Percentiles rank a stretch among this genome's conserved stretches.
Conservation (phyloP, 2,329 filamentous ascomycete genomes). For the Alternaria burnsii region DNA sequence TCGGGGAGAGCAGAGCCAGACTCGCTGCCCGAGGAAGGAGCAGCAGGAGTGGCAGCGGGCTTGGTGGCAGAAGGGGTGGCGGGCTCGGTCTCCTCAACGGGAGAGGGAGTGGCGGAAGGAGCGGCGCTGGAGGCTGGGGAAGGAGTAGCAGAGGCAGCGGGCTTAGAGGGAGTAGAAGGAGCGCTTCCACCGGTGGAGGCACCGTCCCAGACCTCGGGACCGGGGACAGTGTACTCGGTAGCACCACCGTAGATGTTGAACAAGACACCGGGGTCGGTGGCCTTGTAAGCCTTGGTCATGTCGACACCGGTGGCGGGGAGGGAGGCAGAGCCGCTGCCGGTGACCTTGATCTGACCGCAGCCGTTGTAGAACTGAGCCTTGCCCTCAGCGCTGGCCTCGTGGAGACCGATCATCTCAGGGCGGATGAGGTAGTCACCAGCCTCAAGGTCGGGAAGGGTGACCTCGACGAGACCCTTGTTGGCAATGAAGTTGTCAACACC, state of each 20-base stretch:
- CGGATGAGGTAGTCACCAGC: conserved; percentile 54
- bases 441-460: conserved; percentile 51
- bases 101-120: conserved; percentile 18
- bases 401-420: conserved; percentile 55
- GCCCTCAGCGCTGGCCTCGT: conserved; percentile 45
- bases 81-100: conserved; percentile 10
- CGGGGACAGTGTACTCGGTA: conserved; percentile 52
- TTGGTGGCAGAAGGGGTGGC: conserved; percentile 14
- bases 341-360: conserved; percentile 53
- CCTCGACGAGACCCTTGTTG: conserved; percentile 51
- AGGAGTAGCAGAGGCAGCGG: conserved; percentile 11
- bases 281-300: conserved; percentile 56
- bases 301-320: conserved; percentile 51
- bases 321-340: conserved; percentile 34
- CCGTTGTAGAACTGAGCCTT: conserved; percentile 57
- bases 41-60: conserved; percentile 11
- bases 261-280: conserved; percentile 51
- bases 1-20: conserved; percentile 35
- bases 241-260: conserved; percentile 51
- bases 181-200: conserved; percentile 25
- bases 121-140: conserved; percentile 13
- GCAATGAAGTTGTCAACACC: conserved; percentile 52
- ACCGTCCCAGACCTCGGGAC: conserved; percentile 49
- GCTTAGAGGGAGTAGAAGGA: conserved; percentile 20
- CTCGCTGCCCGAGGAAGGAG: conserved; percentile 22